A percentile compares a stretch with the other conserved stretches of the same genome.
Conservation (phyloP, 2,329 filamentous ascomycete genomes). For the Penicillium decumbens region DNA sequence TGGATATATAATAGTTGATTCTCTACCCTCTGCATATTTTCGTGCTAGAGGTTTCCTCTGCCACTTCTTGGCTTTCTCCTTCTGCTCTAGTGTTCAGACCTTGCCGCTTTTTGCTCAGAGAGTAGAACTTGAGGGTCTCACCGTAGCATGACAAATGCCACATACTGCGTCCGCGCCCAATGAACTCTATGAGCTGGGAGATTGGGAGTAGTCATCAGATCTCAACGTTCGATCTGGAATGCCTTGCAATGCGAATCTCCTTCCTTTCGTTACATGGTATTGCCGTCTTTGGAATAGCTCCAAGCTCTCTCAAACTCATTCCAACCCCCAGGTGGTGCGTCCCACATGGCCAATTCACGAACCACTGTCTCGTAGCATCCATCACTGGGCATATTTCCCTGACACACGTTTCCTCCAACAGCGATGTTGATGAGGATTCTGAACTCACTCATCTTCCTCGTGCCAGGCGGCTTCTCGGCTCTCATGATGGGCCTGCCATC, state of each 20-base stretch:
- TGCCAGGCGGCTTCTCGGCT: slow-evolving; percentile 23
- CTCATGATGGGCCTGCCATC: slow-evolving; percentile 23
- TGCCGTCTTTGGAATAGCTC: slow-evolving; percentile 19
- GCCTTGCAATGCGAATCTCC: slow-evolving; percentile 1
- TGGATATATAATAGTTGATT: not conserved
- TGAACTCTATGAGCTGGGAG: too few species aligned
- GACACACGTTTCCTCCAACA: slow-evolving; percentile 25
- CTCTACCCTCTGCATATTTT: not conserved
- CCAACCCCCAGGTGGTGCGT: slow-evolving; percentile 23
- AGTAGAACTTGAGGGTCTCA: too few species aligned
- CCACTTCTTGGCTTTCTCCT: too few species aligned
- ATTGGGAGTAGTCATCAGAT: too few species aligned
- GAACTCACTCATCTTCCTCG: slow-evolving; percentile 25
- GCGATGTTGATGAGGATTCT: slow-evolving; percentile 26
- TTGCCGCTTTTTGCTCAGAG: too few species aligned
- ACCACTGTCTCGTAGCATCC: slow-evolving; percentile 23
- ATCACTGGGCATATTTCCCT: slow-evolving; percentile 22
- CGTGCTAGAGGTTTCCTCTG: not conserved
- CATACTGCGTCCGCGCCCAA: too few species aligned
- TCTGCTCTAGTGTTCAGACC: too few species aligned
- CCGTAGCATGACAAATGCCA: too few species aligned
- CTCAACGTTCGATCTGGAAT: too few species aligned
- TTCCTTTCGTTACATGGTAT: slow-evolving; percentile 20
- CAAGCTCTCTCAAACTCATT: slow-evolving; percentile 18
- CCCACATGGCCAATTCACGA: slow-evolving; percentile 25